Evolutionary conservation across 192 early-diverging fungal genomes (phyloP).

Genomic region (Gonapodya prolifera): DNA sequence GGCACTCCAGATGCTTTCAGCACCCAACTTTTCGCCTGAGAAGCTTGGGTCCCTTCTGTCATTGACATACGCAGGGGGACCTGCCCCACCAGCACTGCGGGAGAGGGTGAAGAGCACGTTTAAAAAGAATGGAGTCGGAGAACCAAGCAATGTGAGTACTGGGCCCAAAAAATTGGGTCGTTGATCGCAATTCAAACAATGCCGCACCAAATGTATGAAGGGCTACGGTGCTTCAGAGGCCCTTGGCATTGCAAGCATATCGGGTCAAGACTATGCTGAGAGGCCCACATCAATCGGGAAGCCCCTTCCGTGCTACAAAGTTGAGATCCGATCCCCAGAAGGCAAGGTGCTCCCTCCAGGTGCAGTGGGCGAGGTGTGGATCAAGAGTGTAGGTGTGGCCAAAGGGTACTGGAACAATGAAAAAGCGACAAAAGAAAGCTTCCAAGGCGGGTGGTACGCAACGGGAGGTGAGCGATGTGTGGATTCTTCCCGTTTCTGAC

Average conservation of each 20-base stretch:
- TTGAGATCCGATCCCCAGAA: conserved; percentile 1
- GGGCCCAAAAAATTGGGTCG: no score
- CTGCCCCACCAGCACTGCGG: neutral
- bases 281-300: conserved; percentile 6
- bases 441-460: conserved; percentile 15
- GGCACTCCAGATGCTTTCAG: conserved; percentile 6
- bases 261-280: neutral
- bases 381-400: neutral
- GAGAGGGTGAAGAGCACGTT: neutral
- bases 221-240: conserved; percentile 12
- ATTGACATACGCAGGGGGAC: neutral
- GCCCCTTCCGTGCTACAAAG: neutral
- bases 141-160: neutral
- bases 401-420: conserved; percentile 20
- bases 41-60: neutral
- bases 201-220: no score
- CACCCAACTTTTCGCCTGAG: neutral
- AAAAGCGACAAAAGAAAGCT: conserved; percentile 6
- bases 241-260: neutral
- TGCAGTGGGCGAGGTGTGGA: neutral
- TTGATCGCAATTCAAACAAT: no score
- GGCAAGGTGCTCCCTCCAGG: neutral
- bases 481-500: no score
- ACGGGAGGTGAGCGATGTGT: conserved; percentile 15
- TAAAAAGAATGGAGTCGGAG: neutral